phyloP scores from a whole-genome alignment of 805 yeast genomes.

The Isabelozyma gotoi region DNA sequence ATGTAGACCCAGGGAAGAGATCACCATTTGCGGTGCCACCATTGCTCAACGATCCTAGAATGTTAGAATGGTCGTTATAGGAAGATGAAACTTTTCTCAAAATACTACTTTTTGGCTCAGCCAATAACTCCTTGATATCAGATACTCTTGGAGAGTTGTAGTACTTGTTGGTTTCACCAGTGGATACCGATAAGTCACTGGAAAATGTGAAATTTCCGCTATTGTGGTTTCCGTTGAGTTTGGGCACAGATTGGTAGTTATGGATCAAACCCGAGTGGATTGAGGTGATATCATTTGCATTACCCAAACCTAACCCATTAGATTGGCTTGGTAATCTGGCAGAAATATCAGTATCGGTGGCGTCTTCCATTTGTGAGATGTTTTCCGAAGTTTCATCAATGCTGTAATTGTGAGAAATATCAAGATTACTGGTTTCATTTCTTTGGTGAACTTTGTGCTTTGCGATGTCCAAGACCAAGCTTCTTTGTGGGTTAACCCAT shows the following conservation, averaged over 20 bases:
- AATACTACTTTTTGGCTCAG: not conserved
- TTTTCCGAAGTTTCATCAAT: constrained; percentile 7
- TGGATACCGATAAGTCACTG: constrained; percentile 14
- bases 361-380: constrained; percentile 9
- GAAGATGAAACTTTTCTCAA: not conserved
- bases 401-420: constrained; percentile 1
- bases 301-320: constrained; percentile 34
- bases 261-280: constrained; percentile 34
- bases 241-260: constrained; percentile 5
- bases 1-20: not conserved
- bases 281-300: constrained; percentile 39
- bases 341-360: constrained; percentile 5
- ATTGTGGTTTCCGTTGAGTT: constrained; percentile 3
- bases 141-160: constrained; percentile 29
- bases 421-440: not conserved
- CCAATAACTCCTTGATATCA: constrained; percentile 32
- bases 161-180: constrained; percentile 12
- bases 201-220: constrained; percentile 4
- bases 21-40: not conserved
- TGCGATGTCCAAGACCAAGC: constrained; percentile 12
- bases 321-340: not conserved
- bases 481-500: constrained; percentile 33
- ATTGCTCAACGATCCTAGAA: not conserved
- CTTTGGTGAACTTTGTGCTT: constrained; percentile 1
- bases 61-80: not conserved